Conservation (phyloP, 2,329 filamentous ascomycete genomes). For the Diaporthe humulicola region DNA sequence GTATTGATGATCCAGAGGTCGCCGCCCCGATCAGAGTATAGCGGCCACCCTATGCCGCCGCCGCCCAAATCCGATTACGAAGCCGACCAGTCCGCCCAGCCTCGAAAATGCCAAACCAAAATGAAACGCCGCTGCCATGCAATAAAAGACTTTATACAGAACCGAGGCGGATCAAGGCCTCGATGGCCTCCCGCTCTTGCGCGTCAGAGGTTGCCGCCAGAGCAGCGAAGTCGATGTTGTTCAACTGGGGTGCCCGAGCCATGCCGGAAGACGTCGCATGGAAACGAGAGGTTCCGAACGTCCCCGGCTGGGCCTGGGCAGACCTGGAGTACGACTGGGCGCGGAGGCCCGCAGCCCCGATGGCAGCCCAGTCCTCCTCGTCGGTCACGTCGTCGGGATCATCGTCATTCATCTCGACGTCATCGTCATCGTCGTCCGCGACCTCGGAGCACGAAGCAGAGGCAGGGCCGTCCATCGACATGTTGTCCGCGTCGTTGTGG, state of each 20-base stretch:
- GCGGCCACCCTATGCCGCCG: slow-evolving; percentile 18
- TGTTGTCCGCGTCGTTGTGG: slow-evolving; percentile 87
- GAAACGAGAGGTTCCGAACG: slow-evolving; percentile 64
- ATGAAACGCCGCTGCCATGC: slow-evolving; percentile 67
- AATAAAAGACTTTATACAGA: slow-evolving; percentile 74
- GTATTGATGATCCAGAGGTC: slow-evolving; percentile 40
- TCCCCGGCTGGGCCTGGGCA: slow-evolving; percentile 69
- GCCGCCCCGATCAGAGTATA: slow-evolving; percentile 38
- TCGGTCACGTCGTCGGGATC: slow-evolving; percentile 91
- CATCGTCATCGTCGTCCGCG: slow-evolving; percentile 76
- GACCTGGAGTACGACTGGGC: slow-evolving; percentile 72
- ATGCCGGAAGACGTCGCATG: slow-evolving; percentile 63
- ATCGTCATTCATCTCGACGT: slow-evolving; percentile 72
- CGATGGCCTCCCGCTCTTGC: slow-evolving; percentile 85
- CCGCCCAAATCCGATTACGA: slow-evolving; percentile 20
- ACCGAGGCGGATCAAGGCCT: slow-evolving; percentile 84
- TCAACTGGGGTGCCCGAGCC: slow-evolving; percentile 65
- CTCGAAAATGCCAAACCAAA: slow-evolving; percentile 36
- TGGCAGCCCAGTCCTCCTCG: slow-evolving; percentile 94
- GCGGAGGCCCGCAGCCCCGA: slow-evolving; percentile 87
- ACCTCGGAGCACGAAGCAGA: slow-evolving; percentile 84
- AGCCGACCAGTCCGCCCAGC: slow-evolving; percentile 26
- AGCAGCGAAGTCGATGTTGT: slow-evolving; percentile 65
- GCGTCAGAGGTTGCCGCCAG: slow-evolving; percentile 69
- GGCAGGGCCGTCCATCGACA: slow-evolving; percentile 82